Conservation (phyloP, 2,329 filamentous ascomycete species). For the Pseudogymnoascus sp. region DNA sequence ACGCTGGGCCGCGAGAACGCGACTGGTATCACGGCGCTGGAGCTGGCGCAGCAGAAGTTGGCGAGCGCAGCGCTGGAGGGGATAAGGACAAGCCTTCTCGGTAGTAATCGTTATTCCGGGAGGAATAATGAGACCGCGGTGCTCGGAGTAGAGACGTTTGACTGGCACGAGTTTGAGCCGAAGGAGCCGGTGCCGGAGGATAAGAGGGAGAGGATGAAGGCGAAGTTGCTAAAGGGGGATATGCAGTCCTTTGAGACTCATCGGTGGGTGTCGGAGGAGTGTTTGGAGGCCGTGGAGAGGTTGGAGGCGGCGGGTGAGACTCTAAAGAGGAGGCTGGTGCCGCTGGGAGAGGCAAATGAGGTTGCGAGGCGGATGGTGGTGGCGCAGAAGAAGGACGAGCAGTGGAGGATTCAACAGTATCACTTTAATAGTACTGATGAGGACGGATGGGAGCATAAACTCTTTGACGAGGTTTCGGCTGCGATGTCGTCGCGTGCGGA, state of each 20-base stretch:
- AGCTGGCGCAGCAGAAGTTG: slow-evolving; percentile 41
- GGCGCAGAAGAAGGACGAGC: not conserved
- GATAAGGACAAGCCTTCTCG: not conserved
- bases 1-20: slow-evolving; percentile 58
- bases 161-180: slow-evolving; percentile 10
- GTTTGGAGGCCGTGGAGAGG: slow-evolving; percentile 25
- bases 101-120: no score
- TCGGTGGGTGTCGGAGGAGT: slow-evolving; percentile 29
- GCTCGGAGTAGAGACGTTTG: not conserved
- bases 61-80: slow-evolving; percentile 11
- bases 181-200: slow-evolving; percentile 10
- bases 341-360: slow-evolving; percentile 51
- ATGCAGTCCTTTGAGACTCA: not conserved
- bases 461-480: not conserved
- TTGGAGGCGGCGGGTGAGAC: slow-evolving; percentile 19
- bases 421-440: not conserved
- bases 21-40: slow-evolving; percentile 64
- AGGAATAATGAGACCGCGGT: not conserved
- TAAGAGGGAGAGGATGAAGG: not conserved
- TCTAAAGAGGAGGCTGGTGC: slow-evolving; percentile 45
- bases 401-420: not conserved
- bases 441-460: not conserved
- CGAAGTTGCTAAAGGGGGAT: not conserved
- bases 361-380: slow-evolving; percentile 40
- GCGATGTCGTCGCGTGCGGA: not conserved